Conservation (phyloP, 805 yeast species). For the Yarrowia sp. region DNA sequence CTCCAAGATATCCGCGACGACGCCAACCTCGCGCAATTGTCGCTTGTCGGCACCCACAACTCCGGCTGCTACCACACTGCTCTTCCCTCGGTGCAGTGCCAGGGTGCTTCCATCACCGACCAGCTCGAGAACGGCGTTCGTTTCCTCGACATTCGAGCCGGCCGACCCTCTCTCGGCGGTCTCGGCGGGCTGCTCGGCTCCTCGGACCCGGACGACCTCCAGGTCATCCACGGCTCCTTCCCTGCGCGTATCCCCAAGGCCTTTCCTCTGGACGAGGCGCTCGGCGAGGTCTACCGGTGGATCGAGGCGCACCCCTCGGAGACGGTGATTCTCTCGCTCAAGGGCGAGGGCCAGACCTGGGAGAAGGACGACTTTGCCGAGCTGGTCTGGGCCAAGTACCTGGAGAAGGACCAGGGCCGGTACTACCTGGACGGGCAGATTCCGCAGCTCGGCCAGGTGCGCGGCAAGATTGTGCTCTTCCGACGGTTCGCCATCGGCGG, state of each 20-base stretch:
- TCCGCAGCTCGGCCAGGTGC: conserved; percentile 58
- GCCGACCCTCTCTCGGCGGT: conserved; percentile 54
- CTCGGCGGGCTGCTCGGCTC: conserved; percentile 40
- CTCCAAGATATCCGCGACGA: conserved; percentile 53
- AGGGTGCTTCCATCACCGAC: conserved; percentile 55
- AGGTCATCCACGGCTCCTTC: conserved; percentile 72
- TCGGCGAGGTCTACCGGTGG: conserved; percentile 60
- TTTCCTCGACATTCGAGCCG: conserved; percentile 65
- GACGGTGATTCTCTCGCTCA: conserved; percentile 62
- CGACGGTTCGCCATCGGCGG: conserved; percentile 56
- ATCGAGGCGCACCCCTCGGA: conserved; percentile 54
- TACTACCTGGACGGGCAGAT: conserved; percentile 60
- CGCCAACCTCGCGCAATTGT: conserved; percentile 49
- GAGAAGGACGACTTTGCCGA: conserved; percentile 66
- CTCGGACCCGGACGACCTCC: conserved; percentile 47
- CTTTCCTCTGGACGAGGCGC: conserved; percentile 49
- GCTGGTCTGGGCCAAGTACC: conserved; percentile 56
- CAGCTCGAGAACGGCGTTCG: conserved; percentile 75
- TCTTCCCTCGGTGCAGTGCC: conserved; percentile 75
- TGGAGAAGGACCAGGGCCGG: conserved; percentile 48
- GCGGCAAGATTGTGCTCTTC: conserved; percentile 66
- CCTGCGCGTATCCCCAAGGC: conserved; percentile 65
- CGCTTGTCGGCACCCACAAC: conserved; percentile 85
- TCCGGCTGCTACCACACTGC: conserved; percentile 71
- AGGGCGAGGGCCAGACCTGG: conserved; percentile 75